Evolutionary conservation across 139 green algal genomes (phyloP).

Genomic region (Yamagishiella unicocca): DNA sequence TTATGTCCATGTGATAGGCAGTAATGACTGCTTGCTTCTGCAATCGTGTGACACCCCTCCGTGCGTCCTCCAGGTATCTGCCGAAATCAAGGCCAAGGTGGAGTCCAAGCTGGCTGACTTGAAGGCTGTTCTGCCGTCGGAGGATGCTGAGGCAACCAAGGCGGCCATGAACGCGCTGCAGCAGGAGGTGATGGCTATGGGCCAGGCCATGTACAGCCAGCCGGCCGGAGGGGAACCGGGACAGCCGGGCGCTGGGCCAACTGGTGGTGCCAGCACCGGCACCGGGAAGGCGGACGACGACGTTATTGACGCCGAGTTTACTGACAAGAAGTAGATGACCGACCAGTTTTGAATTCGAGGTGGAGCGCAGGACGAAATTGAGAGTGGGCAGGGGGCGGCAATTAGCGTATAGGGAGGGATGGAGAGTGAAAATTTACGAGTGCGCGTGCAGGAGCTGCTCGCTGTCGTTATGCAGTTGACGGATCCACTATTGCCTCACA

Average conservation of each 20-base stretch:
- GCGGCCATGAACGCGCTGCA: slow-evolving; percentile 89
- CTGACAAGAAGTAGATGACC: slow-evolving; percentile 68
- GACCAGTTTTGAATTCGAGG: no score
- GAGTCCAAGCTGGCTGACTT: slow-evolving; percentile 88
- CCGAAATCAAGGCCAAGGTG: slow-evolving; percentile 89
- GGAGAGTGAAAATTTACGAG: no score
- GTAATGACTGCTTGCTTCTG: neutral
- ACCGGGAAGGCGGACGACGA: slow-evolving; percentile 78
- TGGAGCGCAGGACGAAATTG: no score
- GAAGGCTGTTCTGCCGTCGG: slow-evolving; percentile 71
- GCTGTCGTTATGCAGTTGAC: no score
- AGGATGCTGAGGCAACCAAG: slow-evolving; percentile 92
- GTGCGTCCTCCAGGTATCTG: slow-evolving; percentile 73
- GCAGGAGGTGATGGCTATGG: slow-evolving; percentile 94
- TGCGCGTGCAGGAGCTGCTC: no score
- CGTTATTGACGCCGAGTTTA: slow-evolving; percentile 98
- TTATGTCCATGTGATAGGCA: neutral
- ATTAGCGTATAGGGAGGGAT: no score
- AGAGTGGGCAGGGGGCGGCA: no score
- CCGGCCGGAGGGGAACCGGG: no score
- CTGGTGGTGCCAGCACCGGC: slow-evolving; percentile 25
- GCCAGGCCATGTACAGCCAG: slow-evolving; percentile 92
- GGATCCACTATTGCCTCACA: no score
- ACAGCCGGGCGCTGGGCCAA: slow-evolving; percentile 47
- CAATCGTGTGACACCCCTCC: neutral